Percentiles rank a stretch among this genome's conserved stretches.
phyloP scores from a whole-genome alignment of 495 filamentous ascomycete species.

The Pseudoneurospora amorphoporcata region DNA sequence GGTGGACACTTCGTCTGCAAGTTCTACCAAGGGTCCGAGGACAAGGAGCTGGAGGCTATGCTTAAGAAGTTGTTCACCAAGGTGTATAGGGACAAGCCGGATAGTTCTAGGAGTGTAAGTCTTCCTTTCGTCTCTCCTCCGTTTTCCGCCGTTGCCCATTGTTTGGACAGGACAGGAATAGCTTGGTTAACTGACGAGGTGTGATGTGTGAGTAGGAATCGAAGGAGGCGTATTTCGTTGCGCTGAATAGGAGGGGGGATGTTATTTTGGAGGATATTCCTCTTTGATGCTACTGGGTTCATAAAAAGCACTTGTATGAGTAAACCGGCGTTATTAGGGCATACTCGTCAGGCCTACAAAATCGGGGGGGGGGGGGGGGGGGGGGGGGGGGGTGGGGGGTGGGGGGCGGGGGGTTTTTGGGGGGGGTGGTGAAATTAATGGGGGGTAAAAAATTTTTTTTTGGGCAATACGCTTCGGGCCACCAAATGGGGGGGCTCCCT shows the following conservation, averaged over 20 bases:
- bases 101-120: slow-evolving; percentile 76
- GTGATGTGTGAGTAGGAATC: slow-evolving; percentile 56
- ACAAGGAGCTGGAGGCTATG: slow-evolving; percentile 61
- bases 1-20: slow-evolving; percentile 93
- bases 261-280: slow-evolving; percentile 22
- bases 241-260: slow-evolving; percentile 46
- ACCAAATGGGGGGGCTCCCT: no score
- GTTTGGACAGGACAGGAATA: neutral
- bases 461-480: no score
- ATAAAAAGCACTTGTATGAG: neutral
- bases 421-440: no score
- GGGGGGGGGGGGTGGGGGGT: no score
- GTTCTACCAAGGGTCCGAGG: slow-evolving; percentile 86
- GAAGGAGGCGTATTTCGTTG: slow-evolving; percentile 79
- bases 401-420: no score
- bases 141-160: neutral
- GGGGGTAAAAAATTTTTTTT: no score
- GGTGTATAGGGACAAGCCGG: slow-evolving; percentile 79
- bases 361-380: no score
- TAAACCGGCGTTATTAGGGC: neutral
- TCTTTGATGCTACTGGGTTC: neutral
- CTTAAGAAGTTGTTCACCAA: slow-evolving; percentile 65
- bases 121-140: neutral
- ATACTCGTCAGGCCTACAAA: no score
- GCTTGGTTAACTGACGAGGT: neutral